Conservation (phyloP, 83 land plant genomes). For the Larix sibirica region DNA sequence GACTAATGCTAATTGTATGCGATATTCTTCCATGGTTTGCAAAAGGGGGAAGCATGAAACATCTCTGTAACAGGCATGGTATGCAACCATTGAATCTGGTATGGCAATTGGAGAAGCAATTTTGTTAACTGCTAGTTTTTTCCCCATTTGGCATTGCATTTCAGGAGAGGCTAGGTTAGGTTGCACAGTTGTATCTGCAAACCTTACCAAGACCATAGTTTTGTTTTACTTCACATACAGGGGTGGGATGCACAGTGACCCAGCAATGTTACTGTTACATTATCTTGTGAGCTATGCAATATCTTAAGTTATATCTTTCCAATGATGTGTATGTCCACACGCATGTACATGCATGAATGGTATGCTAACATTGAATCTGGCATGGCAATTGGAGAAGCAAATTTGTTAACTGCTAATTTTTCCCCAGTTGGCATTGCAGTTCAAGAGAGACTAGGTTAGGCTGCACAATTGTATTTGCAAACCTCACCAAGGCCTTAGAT, state of each 20-base stretch:
- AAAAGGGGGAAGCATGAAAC: background rate
- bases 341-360: background rate
- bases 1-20: background rate
- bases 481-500: background rate
- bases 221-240: background rate
- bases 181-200: background rate
- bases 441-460: background rate
- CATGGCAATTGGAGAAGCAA: background rate
- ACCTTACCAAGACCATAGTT: background rate
- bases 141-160: background rate
- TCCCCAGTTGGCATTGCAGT: background rate
- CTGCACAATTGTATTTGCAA: background rate
- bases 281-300: too few relatives aligned
- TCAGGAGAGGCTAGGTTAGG: background rate
- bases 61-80: background rate
- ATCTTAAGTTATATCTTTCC: too few relatives aligned
- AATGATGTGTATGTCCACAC: too few relatives aligned
- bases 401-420: background rate
- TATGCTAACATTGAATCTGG: background rate
- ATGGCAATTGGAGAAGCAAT: background rate
- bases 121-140: background rate
- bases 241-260: too few relatives aligned
- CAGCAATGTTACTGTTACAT: too few relatives aligned
- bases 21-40: background rate
- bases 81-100: background rate